Evolutionary conservation across 345 rosid species (phyloP).

Genomic region (Rubroshorea leprosula): DNA sequence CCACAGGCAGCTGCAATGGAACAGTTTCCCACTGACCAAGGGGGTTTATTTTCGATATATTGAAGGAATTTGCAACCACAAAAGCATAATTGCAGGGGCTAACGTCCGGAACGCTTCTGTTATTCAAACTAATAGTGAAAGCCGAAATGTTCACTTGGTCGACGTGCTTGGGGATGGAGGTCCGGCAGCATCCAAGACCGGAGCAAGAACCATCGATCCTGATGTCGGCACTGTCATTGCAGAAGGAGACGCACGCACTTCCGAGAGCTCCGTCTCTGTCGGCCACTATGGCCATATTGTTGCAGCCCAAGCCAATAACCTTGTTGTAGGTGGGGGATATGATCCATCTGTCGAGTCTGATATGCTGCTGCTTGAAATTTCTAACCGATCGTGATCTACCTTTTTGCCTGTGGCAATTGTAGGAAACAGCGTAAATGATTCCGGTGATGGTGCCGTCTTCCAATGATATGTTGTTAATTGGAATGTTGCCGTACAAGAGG

Average conservation of each 20-base stretch:
- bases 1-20: neutral
- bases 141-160: constrained; percentile 1
- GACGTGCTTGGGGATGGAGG: constrained; percentile 12
- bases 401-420: neutral
- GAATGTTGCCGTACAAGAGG: neutral
- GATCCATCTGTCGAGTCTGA: neutral
- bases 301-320: neutral
- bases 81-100: constrained; percentile 17
- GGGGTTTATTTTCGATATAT: neutral
- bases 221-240: neutral
- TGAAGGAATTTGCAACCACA: neutral
- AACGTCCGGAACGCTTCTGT: neutral
- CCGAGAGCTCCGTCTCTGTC: neutral
- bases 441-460: neutral
- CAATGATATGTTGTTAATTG: neutral
- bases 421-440: neutral
- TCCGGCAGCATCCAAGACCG: constrained; percentile 27
- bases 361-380: too few relatives aligned
- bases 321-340: neutral
- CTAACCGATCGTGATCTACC: too few relatives aligned
- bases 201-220: constrained; percentile 9
- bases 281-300: neutral
- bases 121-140: neutral
- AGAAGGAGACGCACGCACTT: constrained; percentile 14
- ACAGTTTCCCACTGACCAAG: neutral